Evolutionary conservation across 176 grass and related monocot species (phyloP), one percentile per base, ranked within the genome.

Genomic region (Tuctoria greenei): DNA sequence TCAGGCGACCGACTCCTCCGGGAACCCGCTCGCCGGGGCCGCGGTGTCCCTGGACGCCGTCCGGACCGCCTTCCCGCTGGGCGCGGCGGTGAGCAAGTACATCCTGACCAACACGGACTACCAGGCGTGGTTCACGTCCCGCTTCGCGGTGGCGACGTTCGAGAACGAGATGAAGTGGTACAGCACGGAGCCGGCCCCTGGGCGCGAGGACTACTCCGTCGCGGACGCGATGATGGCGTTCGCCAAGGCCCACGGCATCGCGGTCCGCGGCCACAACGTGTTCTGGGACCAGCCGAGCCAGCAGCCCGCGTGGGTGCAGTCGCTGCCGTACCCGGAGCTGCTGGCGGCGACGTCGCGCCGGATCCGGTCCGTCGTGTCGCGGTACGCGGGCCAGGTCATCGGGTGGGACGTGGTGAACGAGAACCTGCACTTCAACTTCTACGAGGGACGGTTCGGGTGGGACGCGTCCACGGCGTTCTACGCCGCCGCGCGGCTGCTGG

Each of bases 131-230:
- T 94, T 97, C 69, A 37, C 95, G n/a, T 79, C 82, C 4, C 91
- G 91, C 61, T 97, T 97, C 91, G 86, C 83, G 18, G 88, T 88
- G 20, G 82, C 95, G 69, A 97, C 91, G 21, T 97, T 97, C 80
- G 95, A 97, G 91, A 97, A 97, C 77, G 95, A 97, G 86, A 97
- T 97, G 95, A 94, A 97, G 71, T 97, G 95, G 95, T 93, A 88
- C 66, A 70, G 78, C 64, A 97, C 77, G 42, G 95, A 97, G 75
- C 36, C 4, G 8, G 17, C 13, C 2, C 71, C 41, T 28, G 91
- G 91, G 0, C 72, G 69, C 1, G 88, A 87, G 82, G 66, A 93
- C 81, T 97, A 93, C 86, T 54, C 86, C 0, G 73, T 87, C 1
- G 67, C 91, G 0, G 95, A 97, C 74, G 79, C 79, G 26, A 97